phyloP scores from a whole-genome alignment of 106 monocot genomes.

The Acanthochlamys bracteata region DNA sequence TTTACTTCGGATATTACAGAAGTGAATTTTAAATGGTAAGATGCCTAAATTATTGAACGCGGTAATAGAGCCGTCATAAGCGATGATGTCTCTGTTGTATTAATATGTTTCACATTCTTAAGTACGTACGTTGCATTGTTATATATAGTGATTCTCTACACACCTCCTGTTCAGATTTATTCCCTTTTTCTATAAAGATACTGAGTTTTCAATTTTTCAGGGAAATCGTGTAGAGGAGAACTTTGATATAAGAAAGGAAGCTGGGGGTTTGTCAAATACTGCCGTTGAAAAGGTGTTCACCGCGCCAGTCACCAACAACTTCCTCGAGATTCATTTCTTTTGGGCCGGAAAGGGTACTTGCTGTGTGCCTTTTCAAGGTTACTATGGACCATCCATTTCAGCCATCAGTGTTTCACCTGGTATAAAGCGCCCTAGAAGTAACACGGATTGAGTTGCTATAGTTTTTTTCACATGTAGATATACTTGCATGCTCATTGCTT shows the following conservation, averaged over 20 bases:
- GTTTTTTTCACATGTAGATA: background rate
- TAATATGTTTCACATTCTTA: no score
- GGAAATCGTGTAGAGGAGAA: conserved; percentile 43
- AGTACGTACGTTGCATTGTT: background rate
- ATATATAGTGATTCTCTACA: background rate
- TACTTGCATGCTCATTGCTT: background rate
- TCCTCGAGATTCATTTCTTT: conserved; percentile 79
- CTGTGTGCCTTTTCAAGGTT: conserved; percentile 50
- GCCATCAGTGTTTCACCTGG: conserved; percentile 60
- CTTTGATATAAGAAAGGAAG: conserved; percentile 63
- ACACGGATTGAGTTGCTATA: no score
- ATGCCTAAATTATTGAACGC: no score
- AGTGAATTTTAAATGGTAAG: no score
- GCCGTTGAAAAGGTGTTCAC: conserved; percentile 30
- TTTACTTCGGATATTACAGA: no score
- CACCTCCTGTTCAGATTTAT: background rate
- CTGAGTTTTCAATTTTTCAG: conserved; percentile 15
- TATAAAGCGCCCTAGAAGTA: conserved; percentile 8
- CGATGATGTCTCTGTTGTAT: no score
- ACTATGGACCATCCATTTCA: conserved; percentile 59
- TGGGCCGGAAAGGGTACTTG: conserved; percentile 84
- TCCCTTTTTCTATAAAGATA: background rate
- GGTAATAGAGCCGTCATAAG: no score
- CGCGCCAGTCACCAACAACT: conserved; percentile 49
- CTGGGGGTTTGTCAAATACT: conserved; percentile 28